A percentile compares a stretch with the other conserved stretches of the same genome.
phyloP scores from a whole-genome alignment of 805 yeast genomes.

The Saturnispora saitoi region DNA sequence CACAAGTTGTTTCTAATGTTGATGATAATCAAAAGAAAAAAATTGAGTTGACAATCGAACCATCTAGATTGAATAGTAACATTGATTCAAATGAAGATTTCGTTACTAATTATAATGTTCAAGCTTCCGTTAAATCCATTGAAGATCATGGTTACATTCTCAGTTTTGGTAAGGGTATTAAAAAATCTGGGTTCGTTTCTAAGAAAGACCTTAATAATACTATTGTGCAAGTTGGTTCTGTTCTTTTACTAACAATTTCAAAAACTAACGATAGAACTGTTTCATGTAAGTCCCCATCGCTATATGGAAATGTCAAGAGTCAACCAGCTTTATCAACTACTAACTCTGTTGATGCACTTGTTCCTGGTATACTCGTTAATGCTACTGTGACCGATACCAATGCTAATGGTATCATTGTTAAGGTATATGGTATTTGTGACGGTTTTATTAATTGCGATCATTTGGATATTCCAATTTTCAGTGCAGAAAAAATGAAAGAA shows the following conservation, averaged over 20 bases:
- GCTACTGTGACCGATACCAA: constrained; percentile 55
- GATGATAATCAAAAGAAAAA: constrained; percentile 42
- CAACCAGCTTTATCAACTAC: constrained; percentile 45
- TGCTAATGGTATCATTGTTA: constrained; percentile 58
- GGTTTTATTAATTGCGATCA: constrained; percentile 68
- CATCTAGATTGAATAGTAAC: constrained; percentile 55
- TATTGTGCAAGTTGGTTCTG: constrained; percentile 46
- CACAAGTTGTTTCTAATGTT: constrained; percentile 51
- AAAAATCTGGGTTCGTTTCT: constrained; percentile 63
- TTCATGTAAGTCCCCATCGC: constrained; percentile 41
- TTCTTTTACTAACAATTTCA: constrained; percentile 52
- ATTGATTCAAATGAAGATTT: constrained; percentile 59
- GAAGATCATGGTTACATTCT: constrained; percentile 91
- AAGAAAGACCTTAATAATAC: constrained; percentile 46
- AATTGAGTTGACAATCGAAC: constrained; percentile 66
- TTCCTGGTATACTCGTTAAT: constrained; percentile 80
- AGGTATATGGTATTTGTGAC: constrained; percentile 64
- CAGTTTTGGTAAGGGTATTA: constrained; percentile 50
- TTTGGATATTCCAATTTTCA: constrained; percentile 35
- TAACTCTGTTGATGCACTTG: constrained; percentile 67
- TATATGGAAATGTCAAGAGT: constrained; percentile 36
- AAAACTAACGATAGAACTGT: constrained; percentile 49
- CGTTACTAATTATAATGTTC: constrained; percentile 52
- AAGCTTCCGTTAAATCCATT: constrained; percentile 65
- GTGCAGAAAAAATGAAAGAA: constrained; percentile 41